A percentile compares a stretch with the other conserved stretches of the same genome.
Conservation (phyloP, 2,329 filamentous ascomycete species). For the Fusarium compactum region DNA sequence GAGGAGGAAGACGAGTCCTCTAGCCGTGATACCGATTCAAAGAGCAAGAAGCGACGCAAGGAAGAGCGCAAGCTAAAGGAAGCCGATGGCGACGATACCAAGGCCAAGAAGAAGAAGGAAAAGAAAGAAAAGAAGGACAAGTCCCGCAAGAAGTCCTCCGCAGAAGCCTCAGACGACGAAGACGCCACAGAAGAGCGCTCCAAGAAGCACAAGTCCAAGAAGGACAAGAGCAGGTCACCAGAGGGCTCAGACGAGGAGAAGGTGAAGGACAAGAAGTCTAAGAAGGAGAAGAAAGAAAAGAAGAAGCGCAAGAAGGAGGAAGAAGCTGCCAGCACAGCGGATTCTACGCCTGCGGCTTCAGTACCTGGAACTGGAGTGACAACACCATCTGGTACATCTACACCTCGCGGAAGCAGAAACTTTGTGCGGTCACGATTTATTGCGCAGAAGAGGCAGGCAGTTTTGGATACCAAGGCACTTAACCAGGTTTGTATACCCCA, state of each 20-base stretch:
- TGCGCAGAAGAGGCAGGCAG: constrained; percentile 85
- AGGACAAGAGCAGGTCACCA: constrained; percentile 45
- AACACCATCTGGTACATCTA: constrained; percentile 59
- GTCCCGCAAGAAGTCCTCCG: constrained; percentile 43
- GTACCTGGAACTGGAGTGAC: constrained; percentile 55
- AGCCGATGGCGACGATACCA: constrained; percentile 37
- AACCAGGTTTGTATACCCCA: constrained; percentile 75
- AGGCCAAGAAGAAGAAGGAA: constrained; percentile 50
- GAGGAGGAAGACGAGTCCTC: constrained; percentile 50
- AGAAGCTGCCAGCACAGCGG: constrained; percentile 35
- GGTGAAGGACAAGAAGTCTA: constrained; percentile 53
- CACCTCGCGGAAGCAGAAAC: constrained; percentile 70
- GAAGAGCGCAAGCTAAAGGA: constrained; percentile 54
- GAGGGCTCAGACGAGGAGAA: constrained; percentile 47
- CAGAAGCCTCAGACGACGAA: constrained; percentile 39
- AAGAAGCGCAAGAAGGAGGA: constrained; percentile 64
- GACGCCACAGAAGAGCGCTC: constrained; percentile 48
- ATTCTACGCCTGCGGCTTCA: constrained; percentile 46
- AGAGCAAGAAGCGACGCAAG: constrained; percentile 54
- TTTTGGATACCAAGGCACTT: constrained; percentile 83
- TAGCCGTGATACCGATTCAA: constrained; percentile 48
- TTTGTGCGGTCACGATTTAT: constrained; percentile 85
- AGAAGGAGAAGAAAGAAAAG: constrained; percentile 59
- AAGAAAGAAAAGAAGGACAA: constrained; percentile 60
- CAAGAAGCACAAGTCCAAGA: constrained; percentile 52